These are phyloP conservation scores for Neohortaea acidophila DNA, from an alignment of 495 filamentous ascomycete genomes.

Conservation along the genomic window DNA sequence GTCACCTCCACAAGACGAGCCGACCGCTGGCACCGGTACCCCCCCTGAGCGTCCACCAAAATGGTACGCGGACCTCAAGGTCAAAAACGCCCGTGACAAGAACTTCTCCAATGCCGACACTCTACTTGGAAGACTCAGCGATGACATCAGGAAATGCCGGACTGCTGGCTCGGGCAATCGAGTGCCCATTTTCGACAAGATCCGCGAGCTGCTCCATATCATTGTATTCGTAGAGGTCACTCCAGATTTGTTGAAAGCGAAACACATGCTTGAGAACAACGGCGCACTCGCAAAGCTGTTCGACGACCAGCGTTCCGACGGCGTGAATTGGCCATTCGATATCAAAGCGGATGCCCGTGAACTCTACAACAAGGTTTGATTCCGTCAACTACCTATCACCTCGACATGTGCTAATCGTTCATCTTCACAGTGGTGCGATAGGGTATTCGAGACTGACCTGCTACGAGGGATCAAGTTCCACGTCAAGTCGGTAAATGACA, in stretches of 20 bases:
- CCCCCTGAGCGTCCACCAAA: conserved; percentile 7
- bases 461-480: conserved; percentile 34
- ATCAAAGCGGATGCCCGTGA: conserved; percentile 29
- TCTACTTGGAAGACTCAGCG: neutral
- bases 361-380: conserved; percentile 26
- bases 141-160: conserved; percentile 1
- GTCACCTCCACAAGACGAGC: neutral
- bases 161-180: neutral
- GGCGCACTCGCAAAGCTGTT: conserved; percentile 28
- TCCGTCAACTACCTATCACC: too few species aligned
- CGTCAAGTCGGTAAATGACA: too few species aligned
- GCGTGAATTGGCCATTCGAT: conserved; percentile 27
- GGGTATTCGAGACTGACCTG: conserved; percentile 31
- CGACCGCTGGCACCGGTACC: neutral
- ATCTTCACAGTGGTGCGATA: conserved; percentile 29
- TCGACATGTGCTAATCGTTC: too few species aligned
- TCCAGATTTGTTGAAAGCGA: conserved; percentile 4
- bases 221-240: conserved; percentile 4
- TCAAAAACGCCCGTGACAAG: neutral
- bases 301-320: conserved; percentile 5
- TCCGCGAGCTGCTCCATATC: conserved; percentile 5
- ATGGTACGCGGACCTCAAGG: conserved; percentile 6
- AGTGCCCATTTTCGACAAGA: neutral
- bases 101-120: neutral
- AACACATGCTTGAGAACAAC: conserved; percentile 26